Evolutionary conservation across 805 yeast genomes (phyloP).

Genomic region (Candida sonorensis): DNA sequence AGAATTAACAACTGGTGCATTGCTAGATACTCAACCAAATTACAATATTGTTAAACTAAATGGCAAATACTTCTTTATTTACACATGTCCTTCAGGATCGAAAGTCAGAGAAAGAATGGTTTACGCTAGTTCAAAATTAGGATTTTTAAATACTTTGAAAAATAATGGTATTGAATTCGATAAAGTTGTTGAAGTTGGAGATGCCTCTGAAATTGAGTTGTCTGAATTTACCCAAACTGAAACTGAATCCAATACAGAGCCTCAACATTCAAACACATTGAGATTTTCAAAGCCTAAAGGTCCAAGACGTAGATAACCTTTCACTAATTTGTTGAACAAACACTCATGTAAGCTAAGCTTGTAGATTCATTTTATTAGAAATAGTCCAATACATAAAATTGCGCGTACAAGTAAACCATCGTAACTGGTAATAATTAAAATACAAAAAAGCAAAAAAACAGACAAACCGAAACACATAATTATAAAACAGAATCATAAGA

Average conservation of each 20-base stretch:
- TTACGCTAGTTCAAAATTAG: slow-evolving; percentile 75
- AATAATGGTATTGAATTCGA: slow-evolving; percentile 32
- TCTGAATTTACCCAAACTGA: slow-evolving; percentile 31
- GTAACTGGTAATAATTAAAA: no score
- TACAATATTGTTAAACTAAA: slow-evolving; percentile 49
- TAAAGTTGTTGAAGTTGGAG: slow-evolving; percentile 63
- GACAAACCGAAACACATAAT: background rate
- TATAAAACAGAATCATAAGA: background rate
- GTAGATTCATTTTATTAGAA: no score
- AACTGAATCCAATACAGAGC: slow-evolving; percentile 3
- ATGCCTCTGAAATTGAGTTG: slow-evolving; percentile 59
- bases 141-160: slow-evolving; percentile 47
- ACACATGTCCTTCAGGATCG: slow-evolving; percentile 86
- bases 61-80: slow-evolving; percentile 49
- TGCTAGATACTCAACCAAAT: slow-evolving; percentile 43
- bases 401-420: background rate
- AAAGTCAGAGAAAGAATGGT: slow-evolving; percentile 88
- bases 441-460: background rate
- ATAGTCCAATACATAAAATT: no score
- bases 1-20: slow-evolving; percentile 23
- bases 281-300: slow-evolving; percentile 61
- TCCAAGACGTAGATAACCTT: slow-evolving; percentile 53
- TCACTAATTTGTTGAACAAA: no score
- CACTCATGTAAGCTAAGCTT: no score
- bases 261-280: slow-evolving; percentile 11